Evolutionary conservation across 805 yeast species (phyloP).

Genomic region (Sungouiella blattae): DNA sequence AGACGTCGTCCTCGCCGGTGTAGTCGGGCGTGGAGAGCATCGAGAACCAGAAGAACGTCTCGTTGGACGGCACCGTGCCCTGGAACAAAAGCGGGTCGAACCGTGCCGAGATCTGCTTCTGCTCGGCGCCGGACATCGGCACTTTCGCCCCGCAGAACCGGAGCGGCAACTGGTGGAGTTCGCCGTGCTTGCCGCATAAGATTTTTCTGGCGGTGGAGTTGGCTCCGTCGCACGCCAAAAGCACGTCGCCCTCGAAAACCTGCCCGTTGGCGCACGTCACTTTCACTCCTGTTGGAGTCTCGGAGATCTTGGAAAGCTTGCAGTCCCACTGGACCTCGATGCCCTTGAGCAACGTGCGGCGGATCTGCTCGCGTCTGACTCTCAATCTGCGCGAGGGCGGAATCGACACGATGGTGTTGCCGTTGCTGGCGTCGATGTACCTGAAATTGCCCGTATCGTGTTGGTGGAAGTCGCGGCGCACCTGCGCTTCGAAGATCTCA

Average conservation of each 20-base stretch:
- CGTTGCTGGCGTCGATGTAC: slow-evolving; percentile 26
- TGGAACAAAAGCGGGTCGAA: slow-evolving; percentile 28
- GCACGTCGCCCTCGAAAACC: slow-evolving; percentile 16
- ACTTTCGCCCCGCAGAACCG: slow-evolving; percentile 25
- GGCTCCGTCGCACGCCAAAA: slow-evolving; percentile 26
- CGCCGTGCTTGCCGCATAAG: slow-evolving; percentile 17
- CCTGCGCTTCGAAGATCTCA: slow-evolving; percentile 22
- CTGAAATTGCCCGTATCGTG: slow-evolving; percentile 24
- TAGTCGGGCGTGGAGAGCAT: slow-evolving; percentile 19
- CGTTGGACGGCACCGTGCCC: slow-evolving; percentile 23
- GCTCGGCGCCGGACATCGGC: slow-evolving; percentile 18
- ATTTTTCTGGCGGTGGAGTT: slow-evolving; percentile 19
- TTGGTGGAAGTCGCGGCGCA: slow-evolving; percentile 21
- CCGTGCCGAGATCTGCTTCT: slow-evolving; percentile 9
- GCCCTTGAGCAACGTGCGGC: slow-evolving; percentile 19
- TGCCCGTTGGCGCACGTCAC: slow-evolving; percentile 14
- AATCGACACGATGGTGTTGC: slow-evolving; percentile 21
- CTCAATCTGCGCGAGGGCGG: slow-evolving; percentile 27
- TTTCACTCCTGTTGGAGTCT: slow-evolving; percentile 4
- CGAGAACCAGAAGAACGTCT: slow-evolving; percentile 27
- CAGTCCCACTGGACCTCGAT: slow-evolving; percentile 26
- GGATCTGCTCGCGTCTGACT: slow-evolving; percentile 25
- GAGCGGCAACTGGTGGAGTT: slow-evolving; percentile 21
- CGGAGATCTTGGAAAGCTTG: slow-evolving; percentile 12
- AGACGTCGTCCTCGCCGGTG: slow-evolving; percentile 10